phyloP scores from a whole-genome alignment of 495 filamentous ascomycete genomes.

The Oidiodendron maius region DNA sequence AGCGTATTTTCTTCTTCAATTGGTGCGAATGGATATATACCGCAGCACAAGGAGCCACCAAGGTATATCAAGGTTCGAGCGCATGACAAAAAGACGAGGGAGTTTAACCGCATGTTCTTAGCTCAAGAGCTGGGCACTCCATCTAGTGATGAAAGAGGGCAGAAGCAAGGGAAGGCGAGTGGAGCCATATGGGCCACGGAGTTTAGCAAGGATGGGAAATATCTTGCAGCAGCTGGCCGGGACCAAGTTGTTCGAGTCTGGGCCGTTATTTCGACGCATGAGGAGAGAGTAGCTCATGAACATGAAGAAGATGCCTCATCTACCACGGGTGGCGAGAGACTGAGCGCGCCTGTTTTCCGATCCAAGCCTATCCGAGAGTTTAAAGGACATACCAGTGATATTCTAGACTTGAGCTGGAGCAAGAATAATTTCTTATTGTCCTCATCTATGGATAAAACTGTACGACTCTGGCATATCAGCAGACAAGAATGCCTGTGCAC shows the following conservation, averaged over 20 bases:
- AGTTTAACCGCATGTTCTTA: conserved; percentile 83
- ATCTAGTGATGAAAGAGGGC: conserved; percentile 30
- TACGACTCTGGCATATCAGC: conserved; percentile 88
- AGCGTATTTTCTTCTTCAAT: conserved; percentile 75
- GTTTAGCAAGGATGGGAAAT: conserved; percentile 90
- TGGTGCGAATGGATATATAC: conserved; percentile 68
- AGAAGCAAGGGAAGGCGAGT: conserved; percentile 27
- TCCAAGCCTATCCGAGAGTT: conserved; percentile 72
- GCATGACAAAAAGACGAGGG: conserved; percentile 74
- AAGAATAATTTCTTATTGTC: conserved; percentile 98
- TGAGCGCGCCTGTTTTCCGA: conserved; percentile 91
- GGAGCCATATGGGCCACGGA: conserved; percentile 85
- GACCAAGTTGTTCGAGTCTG: conserved; percentile 85
- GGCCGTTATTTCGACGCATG: conserved; percentile 76
- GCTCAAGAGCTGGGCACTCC: conserved; percentile 75
- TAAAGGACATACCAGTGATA: conserved; percentile 76
- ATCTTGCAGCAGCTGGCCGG: conserved; percentile 82
- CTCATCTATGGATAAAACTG: conserved; percentile 92
- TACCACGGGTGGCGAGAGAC: conserved; percentile 44
- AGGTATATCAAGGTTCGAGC: conserved; percentile 82
- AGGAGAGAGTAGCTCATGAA: conserved; percentile 68
- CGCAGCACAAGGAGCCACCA: conserved; percentile 82
- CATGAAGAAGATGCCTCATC: conserved; percentile 60
- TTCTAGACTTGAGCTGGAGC: conserved; percentile 94
- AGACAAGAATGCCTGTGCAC: conserved; percentile 84